Evolutionary conservation across 108 stramenopile species (phyloP), one percentile per base, ranked within the genome.

Genomic region (Mediolabrus comicus): DNA sequence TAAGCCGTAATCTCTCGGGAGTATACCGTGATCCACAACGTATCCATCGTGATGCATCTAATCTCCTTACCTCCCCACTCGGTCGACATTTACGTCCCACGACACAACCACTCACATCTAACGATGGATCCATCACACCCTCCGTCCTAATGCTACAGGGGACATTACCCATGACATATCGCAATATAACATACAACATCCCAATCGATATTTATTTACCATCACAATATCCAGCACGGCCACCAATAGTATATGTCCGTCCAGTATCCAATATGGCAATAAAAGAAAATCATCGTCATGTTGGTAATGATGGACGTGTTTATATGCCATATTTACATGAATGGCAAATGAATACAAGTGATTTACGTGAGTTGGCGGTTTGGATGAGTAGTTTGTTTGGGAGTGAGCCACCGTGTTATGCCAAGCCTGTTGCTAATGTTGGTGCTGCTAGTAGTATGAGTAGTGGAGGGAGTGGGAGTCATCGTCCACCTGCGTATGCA

Each of bases 241-340:
- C 96, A 2, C 98, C 98, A 17, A 75, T 84, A 14, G 72, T 82
- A 13, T 99, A 77, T 75, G 95, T 99, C 0, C 79, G 97, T 12
- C 94, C 97, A 7, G 89, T 80, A 53, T 56, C 84, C 14, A 71
- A 49, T 4, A 95, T 97, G 85, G 71, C 86, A 63, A 61, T 97
- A 31, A 95, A 96, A 65, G 85, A 83, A 59, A 90, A 93, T 62
- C 96, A 98, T 68, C 76, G 66, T 10, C 91, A 92, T 59, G 90
- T 96, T 11, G 90, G 84, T 19, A 70, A 63, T 54, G 97, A 97
- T 28, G 98, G 97, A 56, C 81, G 75, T 63, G 90, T 98, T 0
- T 98, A 98, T 72, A 65, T 98, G 70, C 97, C 97, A 1, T 98
- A 98, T 79, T 77, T 97, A 68, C 90, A 94, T 63, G 85, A 92